Evolutionary conservation across 352 stramenopile species (phyloP).

Genomic region (Chrysophaeum taylorii): DNA sequence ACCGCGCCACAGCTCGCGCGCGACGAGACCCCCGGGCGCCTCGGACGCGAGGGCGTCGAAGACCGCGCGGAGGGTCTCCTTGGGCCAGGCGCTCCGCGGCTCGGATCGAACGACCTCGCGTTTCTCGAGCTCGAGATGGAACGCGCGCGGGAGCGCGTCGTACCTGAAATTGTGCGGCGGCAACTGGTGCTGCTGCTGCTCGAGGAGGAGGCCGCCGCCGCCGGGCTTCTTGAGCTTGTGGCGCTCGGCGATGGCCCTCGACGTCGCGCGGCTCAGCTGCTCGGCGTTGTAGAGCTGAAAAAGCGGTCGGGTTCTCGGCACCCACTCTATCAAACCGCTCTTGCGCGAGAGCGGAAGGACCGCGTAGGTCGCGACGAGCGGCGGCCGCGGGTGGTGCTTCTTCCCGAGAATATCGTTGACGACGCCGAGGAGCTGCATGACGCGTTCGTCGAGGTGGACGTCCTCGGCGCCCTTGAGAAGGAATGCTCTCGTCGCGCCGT

Average conservation of each 20-base stretch:
- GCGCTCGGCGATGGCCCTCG: slow-evolving; percentile 9
- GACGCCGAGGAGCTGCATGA: slow-evolving; percentile 71
- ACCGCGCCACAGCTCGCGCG: neutral
- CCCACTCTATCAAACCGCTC: slow-evolving; percentile 26
- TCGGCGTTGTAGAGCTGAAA: slow-evolving; percentile 12
- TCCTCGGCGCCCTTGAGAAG: slow-evolving; percentile 72
- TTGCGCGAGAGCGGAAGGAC: slow-evolving; percentile 19
- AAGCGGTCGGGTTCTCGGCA: slow-evolving; percentile 17
- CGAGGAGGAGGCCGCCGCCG: neutral
- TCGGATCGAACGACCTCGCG: neutral
- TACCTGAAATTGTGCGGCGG: neutral
- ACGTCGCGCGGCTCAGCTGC: neutral
- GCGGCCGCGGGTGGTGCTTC: no score
- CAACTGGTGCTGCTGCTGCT: neutral
- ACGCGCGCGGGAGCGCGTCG: slow-evolving; percentile 3
- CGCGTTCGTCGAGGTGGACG: slow-evolving; percentile 66
- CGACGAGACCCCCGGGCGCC: slow-evolving; percentile 14
- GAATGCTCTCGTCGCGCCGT: slow-evolving; percentile 60
- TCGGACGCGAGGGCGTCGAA: slow-evolving; percentile 7
- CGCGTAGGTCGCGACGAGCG: slow-evolving; percentile 38
- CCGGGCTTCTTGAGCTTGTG: neutral
- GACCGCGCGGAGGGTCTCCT: neutral
- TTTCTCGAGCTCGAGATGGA: slow-evolving; percentile 4
- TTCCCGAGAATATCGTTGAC: slow-evolving; percentile 57
- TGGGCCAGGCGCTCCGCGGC: neutral